Evolutionary conservation across 2,329 filamentous ascomycete species (phyloP).

Genomic region (Hymenoscyphus occultus): DNA sequence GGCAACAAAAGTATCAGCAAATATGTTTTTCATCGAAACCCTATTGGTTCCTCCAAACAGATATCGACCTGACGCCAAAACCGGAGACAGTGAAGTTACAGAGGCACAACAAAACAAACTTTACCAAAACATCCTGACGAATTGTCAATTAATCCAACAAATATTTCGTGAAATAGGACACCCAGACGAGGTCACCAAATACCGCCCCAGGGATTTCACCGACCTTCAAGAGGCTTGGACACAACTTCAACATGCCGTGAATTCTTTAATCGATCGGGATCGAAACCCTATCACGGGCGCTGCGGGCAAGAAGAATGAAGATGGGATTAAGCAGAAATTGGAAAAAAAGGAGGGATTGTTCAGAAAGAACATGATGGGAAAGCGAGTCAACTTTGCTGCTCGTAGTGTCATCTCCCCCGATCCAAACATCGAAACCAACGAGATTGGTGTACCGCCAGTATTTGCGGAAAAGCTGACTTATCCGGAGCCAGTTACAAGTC

Average conservation of each 20-base stretch:
- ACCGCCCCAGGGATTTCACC: constrained; percentile 60
- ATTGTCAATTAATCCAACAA: constrained; percentile 69
- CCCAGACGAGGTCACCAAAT: constrained; percentile 23
- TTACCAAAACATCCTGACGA: constrained; percentile 79
- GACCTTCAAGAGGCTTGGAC: constrained; percentile 81
- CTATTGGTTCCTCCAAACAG: constrained; percentile 89
- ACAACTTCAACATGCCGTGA: constrained; percentile 82
- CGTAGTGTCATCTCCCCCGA: constrained; percentile 97
- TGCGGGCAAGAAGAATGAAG: constrained; percentile 75
- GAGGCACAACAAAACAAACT: constrained; percentile 86
- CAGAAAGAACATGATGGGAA: constrained; percentile 99
- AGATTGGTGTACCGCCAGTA: constrained; percentile 97
- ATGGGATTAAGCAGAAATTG: constrained; percentile 95
- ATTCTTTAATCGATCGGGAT: constrained; percentile 87
- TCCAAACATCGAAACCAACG: constrained; percentile 97
- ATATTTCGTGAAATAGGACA: constrained; percentile 57
- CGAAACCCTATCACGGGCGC: constrained; percentile 78
- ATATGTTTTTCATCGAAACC: constrained; percentile 92
- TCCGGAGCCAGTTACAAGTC: constrained; percentile 93
- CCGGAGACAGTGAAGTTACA: constrained; percentile 75
- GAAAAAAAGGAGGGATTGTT: constrained; percentile 99
- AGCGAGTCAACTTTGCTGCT: constrained; percentile 97
- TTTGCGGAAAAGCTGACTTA: constrained; percentile 96
- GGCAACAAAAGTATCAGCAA: constrained; percentile 58
- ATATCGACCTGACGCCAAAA: constrained; percentile 82